phyloP scores from a whole-genome alignment of 306 rosid genomes.

The Hippophae tibetana region DNA sequence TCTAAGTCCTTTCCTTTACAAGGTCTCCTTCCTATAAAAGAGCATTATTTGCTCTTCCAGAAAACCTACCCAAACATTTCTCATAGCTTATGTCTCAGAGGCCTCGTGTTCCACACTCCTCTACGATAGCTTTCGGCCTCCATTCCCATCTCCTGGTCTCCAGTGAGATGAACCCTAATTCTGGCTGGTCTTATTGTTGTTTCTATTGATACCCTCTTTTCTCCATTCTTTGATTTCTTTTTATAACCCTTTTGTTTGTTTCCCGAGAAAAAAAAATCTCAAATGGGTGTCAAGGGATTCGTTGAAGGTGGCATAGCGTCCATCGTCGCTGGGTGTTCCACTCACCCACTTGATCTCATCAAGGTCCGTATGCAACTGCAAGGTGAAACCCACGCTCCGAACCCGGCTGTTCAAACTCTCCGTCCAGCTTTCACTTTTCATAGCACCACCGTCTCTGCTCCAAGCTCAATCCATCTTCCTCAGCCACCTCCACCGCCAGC shows the following conservation, averaged over 20 bases:
- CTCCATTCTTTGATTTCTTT: not conserved
- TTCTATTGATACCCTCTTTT: not conserved
- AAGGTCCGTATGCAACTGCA: not conserved
- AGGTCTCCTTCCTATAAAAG: not conserved
- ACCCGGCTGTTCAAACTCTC: not conserved
- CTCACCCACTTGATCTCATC: not conserved
- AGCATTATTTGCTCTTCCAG: not conserved
- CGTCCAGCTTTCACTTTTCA: not conserved
- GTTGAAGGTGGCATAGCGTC: slow-evolving; percentile 12
- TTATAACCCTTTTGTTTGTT: not conserved
- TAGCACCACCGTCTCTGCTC: not conserved
- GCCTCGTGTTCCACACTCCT: slow-evolving; percentile 34
- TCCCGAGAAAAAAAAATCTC: slow-evolving; percentile 4
- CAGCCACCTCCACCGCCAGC: slow-evolving; percentile 1
- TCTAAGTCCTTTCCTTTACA: slow-evolving; percentile 4
- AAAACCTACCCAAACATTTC: too few species aligned
- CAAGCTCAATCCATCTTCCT: not conserved
- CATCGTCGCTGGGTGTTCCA: not conserved
- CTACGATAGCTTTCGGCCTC: slow-evolving; percentile 36
- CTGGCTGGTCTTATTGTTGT: slow-evolving; percentile 15
- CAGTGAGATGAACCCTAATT: slow-evolving; percentile 18
- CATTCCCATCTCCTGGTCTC: slow-evolving; percentile 29
- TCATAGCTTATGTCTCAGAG: slow-evolving; percentile 36
- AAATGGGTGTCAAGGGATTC: slow-evolving; percentile 61
- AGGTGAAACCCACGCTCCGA: not conserved